Evolutionary conservation across 441 rosid species (phyloP), one percentile per base, ranked within the genome.

Genomic region (Populus hybrid): DNA sequence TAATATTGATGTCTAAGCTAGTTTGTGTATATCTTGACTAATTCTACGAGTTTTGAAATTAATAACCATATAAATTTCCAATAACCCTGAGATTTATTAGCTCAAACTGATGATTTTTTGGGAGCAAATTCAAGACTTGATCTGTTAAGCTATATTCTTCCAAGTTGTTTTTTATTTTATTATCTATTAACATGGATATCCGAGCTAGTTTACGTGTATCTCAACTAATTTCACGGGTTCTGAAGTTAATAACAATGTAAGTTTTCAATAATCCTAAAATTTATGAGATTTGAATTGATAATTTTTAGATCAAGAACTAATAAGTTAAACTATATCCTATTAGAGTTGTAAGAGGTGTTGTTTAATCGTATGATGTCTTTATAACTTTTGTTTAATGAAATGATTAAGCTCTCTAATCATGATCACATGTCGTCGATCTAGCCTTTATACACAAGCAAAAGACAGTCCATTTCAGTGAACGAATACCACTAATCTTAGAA

Each of bases 21-120:
- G 1, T 26, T 26, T 26, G 28, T 26, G 2, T 26, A 26, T 26
- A 26, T 26, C 28, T 26, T 0, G 28, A 26, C 28, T 4, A 30
- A 34, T 34, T 34, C 1, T 34, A 34, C 0, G 0, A 0, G 1
- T 34, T 0, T 1, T 34, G 0, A 34, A 34, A 5, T 34, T 34
- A 34, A 34, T 34, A 34, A 34, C 1, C 1, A 34, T 34, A 1
- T 4, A 34, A 34, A 5, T 1, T 0, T 32, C 0, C 0, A 32
- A 32, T 5, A 5, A 32, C 0, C 6, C 0, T 30, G 1, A 4
- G 0, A 4, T 30, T 30, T 30, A 0, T 30, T 0, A 0, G 5
- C 1, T 30, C 34, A 32, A 32, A 32, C 34, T 32, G 0, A 0
- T 30, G 0, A 30, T 30, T 30, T 30, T 30, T 3, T 3, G 0